Base-by-base conservation (phyloP, 192 early-diverging fungal genomes). In the Phlyctochytrium arcticum region DNA sequence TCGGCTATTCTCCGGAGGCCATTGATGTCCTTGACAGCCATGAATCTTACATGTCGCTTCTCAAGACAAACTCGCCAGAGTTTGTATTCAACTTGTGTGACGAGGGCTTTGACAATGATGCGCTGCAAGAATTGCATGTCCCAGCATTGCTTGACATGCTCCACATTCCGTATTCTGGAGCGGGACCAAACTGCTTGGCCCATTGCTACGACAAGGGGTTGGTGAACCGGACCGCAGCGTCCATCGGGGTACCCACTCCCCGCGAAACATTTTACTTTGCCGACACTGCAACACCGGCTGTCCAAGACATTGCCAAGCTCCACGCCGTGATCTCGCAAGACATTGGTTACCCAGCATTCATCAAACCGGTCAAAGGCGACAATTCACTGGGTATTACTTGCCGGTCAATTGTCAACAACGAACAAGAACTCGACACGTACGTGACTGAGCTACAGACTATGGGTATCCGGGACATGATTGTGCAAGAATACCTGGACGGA, bases 171-270 rank as follows among this genome's bases (percentile, higher is more conserved):
- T 83, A 81, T 59, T 76, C 81, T 29, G 81, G 81, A 5, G 81
- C 81, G 6, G 81, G 79, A 17, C 79, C 81, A 36, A 79, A 74
- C 67, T 83, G 79, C 48, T 61, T 83, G 17, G 73, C 79, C 5
- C 65, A 61, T 49, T 83, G 81, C 70, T 83, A 81, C 54, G 81
- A 83, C 67, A 83, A 83, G 56, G 81, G 79, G 6, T 67, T 83
- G 39, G 81, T 83, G 10, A 81, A 79, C 55, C 57, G 79, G 23
- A 72, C 79, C 3, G 81, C 81, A 4, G 62, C 75, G n/a, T 68
- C 78, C 9, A 50, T 83, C n/a, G 78, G 78, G 21, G 76, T 83
- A 17, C 75, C 81, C 24, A 83, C 76, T 2, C 76, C 81, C 0
- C 42, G 42, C 24, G 81, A 83, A 64, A 63, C 67, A n/a, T 75